Percentiles rank a stretch among this genome's conserved stretches.
Conservation (phyloP, 768 basidiomycete species). For the Flagelloscypha sp. region DNA sequence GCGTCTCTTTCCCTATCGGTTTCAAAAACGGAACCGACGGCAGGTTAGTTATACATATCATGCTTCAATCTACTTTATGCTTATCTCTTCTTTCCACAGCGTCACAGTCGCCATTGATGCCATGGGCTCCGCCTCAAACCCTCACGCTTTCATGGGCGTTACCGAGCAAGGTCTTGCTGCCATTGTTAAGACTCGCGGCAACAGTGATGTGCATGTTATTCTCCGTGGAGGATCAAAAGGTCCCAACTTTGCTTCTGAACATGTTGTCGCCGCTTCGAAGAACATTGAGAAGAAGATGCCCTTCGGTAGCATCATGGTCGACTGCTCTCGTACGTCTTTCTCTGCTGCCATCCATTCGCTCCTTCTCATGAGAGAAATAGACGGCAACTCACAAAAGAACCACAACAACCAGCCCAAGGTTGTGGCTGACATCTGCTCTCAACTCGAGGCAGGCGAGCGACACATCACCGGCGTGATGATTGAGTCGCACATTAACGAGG, state of each 20-base stretch:
- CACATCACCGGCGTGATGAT: slow-evolving; percentile 95
- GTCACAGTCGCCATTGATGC: slow-evolving; percentile 92
- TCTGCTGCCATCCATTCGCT: slow-evolving; percentile 5
- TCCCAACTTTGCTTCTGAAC: slow-evolving; percentile 76
- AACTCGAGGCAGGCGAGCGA: slow-evolving; percentile 61
- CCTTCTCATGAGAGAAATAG: slow-evolving; percentile 25
- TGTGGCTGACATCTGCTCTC: slow-evolving; percentile 58
- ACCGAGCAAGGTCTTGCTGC: slow-evolving; percentile 85
- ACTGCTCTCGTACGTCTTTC: slow-evolving; percentile 62
- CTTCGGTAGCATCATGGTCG: slow-evolving; percentile 76
- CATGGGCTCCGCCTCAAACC: slow-evolving; percentile 85
- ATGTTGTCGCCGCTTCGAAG: slow-evolving; percentile 56
- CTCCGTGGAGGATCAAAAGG: slow-evolving; percentile 88
- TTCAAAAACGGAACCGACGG: slow-evolving; percentile 99
- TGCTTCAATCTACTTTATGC: slow-evolving; percentile 4
- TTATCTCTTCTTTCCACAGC: slow-evolving; percentile 23
- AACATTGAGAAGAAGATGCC: slow-evolving; percentile 54
- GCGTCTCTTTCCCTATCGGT: slow-evolving; percentile 94
- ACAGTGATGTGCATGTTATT: slow-evolving; percentile 89
- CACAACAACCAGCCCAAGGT: slow-evolving; percentile 88
- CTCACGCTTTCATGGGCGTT: slow-evolving; percentile 95
- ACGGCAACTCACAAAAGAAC: slow-evolving; percentile 95
- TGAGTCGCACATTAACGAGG: slow-evolving; percentile 89
- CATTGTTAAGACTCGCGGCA: slow-evolving; percentile 86
- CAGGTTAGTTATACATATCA: slow-evolving; percentile 31